Conservation (phyloP, 2,329 filamentous ascomycete species). For the Penicillium sclerotigenum region DNA sequence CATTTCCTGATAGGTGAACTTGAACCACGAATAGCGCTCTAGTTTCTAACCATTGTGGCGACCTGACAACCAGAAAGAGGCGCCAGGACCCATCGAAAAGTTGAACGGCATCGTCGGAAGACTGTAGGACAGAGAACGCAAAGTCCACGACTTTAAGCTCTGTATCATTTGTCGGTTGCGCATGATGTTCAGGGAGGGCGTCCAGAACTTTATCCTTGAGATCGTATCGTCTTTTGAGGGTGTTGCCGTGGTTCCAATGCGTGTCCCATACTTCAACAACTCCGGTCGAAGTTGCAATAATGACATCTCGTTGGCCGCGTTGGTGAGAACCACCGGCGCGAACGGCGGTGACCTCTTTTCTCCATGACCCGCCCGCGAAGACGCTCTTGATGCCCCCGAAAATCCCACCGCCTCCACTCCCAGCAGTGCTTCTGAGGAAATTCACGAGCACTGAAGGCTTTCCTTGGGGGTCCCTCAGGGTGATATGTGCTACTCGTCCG, state of each 20-base stretch:
- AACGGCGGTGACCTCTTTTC: slow-evolving; percentile 77
- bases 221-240: slow-evolving; percentile 69
- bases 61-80: slow-evolving; percentile 60
- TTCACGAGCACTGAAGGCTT: slow-evolving; percentile 76
- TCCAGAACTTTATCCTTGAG: slow-evolving; percentile 61
- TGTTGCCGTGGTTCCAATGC: slow-evolving; percentile 80
- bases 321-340: slow-evolving; percentile 67
- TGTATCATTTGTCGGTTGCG: slow-evolving; percentile 52
- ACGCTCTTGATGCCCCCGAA: slow-evolving; percentile 78
- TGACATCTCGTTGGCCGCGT: slow-evolving; percentile 79
- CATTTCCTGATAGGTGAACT: slow-evolving; percentile 57
- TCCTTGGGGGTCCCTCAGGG: slow-evolving; percentile 79
- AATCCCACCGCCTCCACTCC: slow-evolving; percentile 60
- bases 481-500: slow-evolving; percentile 82
- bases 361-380: slow-evolving; percentile 65
- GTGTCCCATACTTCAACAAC: slow-evolving; percentile 83
- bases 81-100: slow-evolving; percentile 49
- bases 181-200: slow-evolving; percentile 58
- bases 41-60: slow-evolving; percentile 49
- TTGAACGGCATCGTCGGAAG: slow-evolving; percentile 42
- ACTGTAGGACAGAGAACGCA: slow-evolving; percentile 50
- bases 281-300: slow-evolving; percentile 74
- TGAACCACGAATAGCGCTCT: slow-evolving; percentile 75
- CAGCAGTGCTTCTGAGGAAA: slow-evolving; percentile 64
- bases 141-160: slow-evolving; percentile 78